phyloP scores from a whole-genome alignment of 2,329 filamentous ascomycete species.

The Fusarium vanettenii region DNA sequence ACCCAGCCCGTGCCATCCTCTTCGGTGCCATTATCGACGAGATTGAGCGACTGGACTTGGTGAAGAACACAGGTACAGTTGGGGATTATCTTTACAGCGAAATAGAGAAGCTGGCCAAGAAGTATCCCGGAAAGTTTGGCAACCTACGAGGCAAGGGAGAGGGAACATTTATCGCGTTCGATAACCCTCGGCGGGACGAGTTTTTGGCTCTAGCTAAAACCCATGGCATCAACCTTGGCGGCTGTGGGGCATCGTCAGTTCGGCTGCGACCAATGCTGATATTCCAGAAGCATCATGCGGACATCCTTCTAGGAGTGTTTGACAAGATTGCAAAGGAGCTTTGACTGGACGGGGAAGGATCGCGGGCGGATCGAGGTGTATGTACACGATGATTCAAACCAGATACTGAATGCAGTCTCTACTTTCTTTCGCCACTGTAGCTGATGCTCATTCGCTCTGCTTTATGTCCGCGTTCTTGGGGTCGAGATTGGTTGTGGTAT shows the following conservation, averaged over 20 bases:
- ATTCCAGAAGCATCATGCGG: neutral
- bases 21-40: conserved; percentile 88
- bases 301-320: neutral
- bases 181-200: neutral
- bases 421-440: neutral
- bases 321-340: neutral
- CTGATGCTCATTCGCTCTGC: neutral
- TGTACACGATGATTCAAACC: neutral
- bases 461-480: too few relatives aligned
- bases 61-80: neutral
- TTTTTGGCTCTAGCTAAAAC: neutral
- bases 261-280: neutral
- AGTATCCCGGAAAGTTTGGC: neutral
- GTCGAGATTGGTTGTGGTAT: too few relatives aligned
- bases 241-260: neutral
- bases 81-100: neutral
- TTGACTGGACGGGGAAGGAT: neutral
- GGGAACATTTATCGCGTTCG: neutral
- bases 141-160: neutral
- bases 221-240: neutral
- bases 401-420: neutral
- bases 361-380: neutral
- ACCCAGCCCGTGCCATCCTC: conserved; percentile 84
- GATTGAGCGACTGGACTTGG: conserved; percentile 56
- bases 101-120: neutral